Base-by-base conservation (phyloP, 306 rosid genomes). In the Crotalaria pallida region DNA sequence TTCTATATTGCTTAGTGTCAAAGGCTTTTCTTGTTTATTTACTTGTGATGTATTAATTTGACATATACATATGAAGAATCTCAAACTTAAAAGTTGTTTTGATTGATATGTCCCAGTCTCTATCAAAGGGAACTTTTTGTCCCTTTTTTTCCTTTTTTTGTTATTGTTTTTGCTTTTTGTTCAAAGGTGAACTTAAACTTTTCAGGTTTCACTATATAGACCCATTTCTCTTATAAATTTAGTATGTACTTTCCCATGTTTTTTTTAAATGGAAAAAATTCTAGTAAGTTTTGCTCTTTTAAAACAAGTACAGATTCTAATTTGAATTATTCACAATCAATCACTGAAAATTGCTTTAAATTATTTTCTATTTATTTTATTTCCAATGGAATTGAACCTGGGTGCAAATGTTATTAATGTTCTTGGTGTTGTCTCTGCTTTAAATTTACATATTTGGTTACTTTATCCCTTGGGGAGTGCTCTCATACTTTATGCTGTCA, bases 401-500 rank as follows among this genome's bases (percentile, higher is more conserved):
- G 52, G 57, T 67, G 55, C 11, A 27, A 27, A 34, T 49, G 73
- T 24, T 61, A 22, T 23, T 68, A 2, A 49, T n/a, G 8, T 2
- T 18, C 51, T 51, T 44, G 67, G 44, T 15, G 33, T 69, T 65
- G 71, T 73, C 59, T 65, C 5, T 19, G 19, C 33, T 15, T 36
- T 8, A 22, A 73, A 52, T 13, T 53, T 60, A 34, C 31, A 36
- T 43, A 29, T 44, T 71, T 15, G 57, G 23, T 36, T 2, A 18
- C 43, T 29, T 41, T 29, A 18, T 10, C 24, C 29, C 8, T 53
- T 31, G 63, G 73, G 66, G 12, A 49, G 27, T 36, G 65, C n/a
- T 70, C 73, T 58, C 27, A 69, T 67, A 36, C 79, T 52, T 52
- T 58, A 36, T 75, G 76, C 5, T 77, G 23, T 70, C 17, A 53